A percentile compares a stretch with the other conserved stretches of the same genome.
These are phyloP conservation scores for Carex sylvatica DNA, from an alignment of 202 grass and related monocot species.

Conservation along the genomic window DNA sequence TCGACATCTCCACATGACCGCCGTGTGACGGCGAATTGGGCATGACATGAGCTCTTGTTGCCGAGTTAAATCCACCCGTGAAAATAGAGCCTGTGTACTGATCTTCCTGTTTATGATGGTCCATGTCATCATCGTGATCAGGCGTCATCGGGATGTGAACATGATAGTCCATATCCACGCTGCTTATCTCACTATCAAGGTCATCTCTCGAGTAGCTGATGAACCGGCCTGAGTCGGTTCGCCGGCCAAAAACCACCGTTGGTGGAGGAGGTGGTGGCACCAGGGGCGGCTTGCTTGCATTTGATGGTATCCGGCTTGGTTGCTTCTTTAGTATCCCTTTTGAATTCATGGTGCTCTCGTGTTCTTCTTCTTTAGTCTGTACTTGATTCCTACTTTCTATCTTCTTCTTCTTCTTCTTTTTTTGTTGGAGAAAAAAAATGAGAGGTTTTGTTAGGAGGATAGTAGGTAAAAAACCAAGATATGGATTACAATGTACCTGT, in stretches of 20 bases:
- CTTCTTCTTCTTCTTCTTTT: slow-evolving; percentile 19
- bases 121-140: slow-evolving; percentile 67
- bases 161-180: slow-evolving; percentile 83
- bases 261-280: slow-evolving; percentile 38
- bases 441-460: slow-evolving; percentile 4
- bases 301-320: slow-evolving; percentile 43
- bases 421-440: not conserved
- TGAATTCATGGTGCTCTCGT: slow-evolving; percentile 40
- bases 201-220: slow-evolving; percentile 96
- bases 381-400: slow-evolving; percentile 4
- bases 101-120: slow-evolving; percentile 40
- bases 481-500: not conserved
- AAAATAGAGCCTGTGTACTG: slow-evolving; percentile 82
- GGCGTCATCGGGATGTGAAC: slow-evolving; percentile 90
- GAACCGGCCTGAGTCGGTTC: slow-evolving; percentile 72
- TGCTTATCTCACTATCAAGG: slow-evolving; percentile 93
- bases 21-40: slow-evolving; percentile 39
- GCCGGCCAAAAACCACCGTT: slow-evolving; percentile 69
- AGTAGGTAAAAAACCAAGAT: slow-evolving; percentile 11
- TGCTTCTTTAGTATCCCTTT: slow-evolving; percentile 76
- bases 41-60: slow-evolving; percentile 76
- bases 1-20: slow-evolving; percentile 25
- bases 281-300: slow-evolving; percentile 44
- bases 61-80: slow-evolving; percentile 91
- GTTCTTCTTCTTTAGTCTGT: not conserved